Evolutionary conservation across 805 yeast species (phyloP).

Genomic region (Candida peoriensis): DNA sequence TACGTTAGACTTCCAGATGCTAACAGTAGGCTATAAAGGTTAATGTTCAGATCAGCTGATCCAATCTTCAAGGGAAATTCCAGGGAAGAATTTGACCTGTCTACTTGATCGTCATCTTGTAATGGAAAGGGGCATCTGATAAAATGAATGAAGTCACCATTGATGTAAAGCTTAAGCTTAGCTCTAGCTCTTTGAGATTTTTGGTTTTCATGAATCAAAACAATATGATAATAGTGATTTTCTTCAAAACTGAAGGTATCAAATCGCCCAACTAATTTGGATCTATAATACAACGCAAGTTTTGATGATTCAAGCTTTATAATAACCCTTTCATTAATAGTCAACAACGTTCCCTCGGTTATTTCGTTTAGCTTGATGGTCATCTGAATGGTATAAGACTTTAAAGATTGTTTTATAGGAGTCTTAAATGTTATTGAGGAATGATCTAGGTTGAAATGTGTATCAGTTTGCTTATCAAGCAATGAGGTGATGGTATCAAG

Average conservation of each 20-base stretch:
- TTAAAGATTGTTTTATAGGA: not conserved
- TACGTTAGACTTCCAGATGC: slow-evolving; percentile 32
- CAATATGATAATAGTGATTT: slow-evolving; percentile 16
- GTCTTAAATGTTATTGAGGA: slow-evolving; percentile 18
- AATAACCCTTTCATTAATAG: slow-evolving; percentile 15
- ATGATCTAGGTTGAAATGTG: slow-evolving; percentile 26
- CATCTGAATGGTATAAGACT: slow-evolving; percentile 22
- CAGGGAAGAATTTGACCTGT: not conserved
- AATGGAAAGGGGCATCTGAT: slow-evolving; percentile 17
- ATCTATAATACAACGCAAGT: slow-evolving; percentile 21
- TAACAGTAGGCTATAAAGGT: slow-evolving; percentile 31
- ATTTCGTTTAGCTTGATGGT: slow-evolving; percentile 26
- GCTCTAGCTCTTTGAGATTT: slow-evolving; percentile 11
- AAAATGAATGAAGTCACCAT: slow-evolving; percentile 18
- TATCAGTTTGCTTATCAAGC: slow-evolving; percentile 11
- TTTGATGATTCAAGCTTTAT: slow-evolving; percentile 30
- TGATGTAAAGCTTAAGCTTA: slow-evolving; percentile 13
- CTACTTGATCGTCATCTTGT: slow-evolving; percentile 3
- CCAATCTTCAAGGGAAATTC: slow-evolving; percentile 11
- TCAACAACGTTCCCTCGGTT: slow-evolving; percentile 24
- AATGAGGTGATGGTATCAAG: slow-evolving; percentile 6
- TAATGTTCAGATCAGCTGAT: slow-evolving; percentile 4
- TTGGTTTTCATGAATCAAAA: slow-evolving; percentile 12
- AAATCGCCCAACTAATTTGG: slow-evolving; percentile 7
- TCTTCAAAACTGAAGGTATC: slow-evolving; percentile 16